Evolutionary conservation across 306 rosid species (phyloP).

Genomic region (Vicia villosa): DNA sequence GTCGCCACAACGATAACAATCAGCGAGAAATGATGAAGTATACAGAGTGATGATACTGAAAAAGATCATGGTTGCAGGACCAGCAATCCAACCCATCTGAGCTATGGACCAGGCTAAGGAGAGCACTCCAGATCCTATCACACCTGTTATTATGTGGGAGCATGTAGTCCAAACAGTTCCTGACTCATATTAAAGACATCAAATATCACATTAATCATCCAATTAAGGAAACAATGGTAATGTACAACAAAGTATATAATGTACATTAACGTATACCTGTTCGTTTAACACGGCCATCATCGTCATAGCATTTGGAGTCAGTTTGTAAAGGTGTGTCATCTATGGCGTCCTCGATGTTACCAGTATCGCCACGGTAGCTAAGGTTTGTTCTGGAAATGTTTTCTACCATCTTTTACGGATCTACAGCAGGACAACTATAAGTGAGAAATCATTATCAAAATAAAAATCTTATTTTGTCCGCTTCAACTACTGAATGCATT

Average conservation of each 20-base stretch:
- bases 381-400: conserved; percentile 34
- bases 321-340: conserved; percentile 15
- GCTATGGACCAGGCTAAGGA: conserved; percentile 66
- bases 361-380: conserved; percentile 33
- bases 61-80: conserved; percentile 47
- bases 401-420: conserved; percentile 45
- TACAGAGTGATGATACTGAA: conserved; percentile 49
- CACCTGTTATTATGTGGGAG: conserved; percentile 68
- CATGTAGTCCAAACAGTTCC: conserved; percentile 66
- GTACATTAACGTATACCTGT: conserved; percentile 40
- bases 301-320: conserved; percentile 37
- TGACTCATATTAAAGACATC: conserved; percentile 26
- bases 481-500: conserved; percentile 13
- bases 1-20: conserved; percentile 56
- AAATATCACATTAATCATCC: conserved; percentile 5
- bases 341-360: conserved; percentile 30
- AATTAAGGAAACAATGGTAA: conserved; percentile 19
- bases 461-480: background rate
- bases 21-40: conserved; percentile 52
- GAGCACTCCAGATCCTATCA: conserved; percentile 70
- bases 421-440: conserved; percentile 2
- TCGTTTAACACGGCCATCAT: conserved; percentile 54
- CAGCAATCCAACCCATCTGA: conserved; percentile 70
- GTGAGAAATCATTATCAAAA: background rate
- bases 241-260: background rate